Base-by-base conservation (phyloP, 2,329 filamentous ascomycete genomes). In the Fusarium succisae region DNA sequence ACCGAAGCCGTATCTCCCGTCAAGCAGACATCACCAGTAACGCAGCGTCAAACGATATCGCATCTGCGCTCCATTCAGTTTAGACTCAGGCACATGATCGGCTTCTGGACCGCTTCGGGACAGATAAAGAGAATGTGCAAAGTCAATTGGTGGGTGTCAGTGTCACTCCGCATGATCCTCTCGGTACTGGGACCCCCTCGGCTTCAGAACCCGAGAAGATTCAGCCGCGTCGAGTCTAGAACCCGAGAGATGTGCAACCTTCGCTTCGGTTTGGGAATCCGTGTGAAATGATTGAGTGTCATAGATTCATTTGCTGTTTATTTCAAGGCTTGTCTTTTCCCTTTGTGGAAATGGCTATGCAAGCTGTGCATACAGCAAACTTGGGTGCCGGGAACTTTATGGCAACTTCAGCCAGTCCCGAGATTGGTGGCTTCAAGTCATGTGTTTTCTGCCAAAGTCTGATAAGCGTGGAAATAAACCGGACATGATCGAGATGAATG, bases 81-180 rank as follows among this genome's bases (percentile, higher is more conserved):
- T 50, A 38, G 41, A 20, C 55, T 58, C 55, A 58, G 55, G 55
- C 55, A 58, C 55, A 32, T 58, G 55, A 58, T 58, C 55, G 55
- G 55, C 41, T 50, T 58, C n/a, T 50, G 32, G 24, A 18, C 41
- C 32, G 55, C 55, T 58, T 51, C 55, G 55, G 32, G 55, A 20
- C 32, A 50, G 55, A 58, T 58, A 58, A 58, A 50, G 55, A 58
- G 24, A 13, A 28, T 54, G 11, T 35, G 32, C 18, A 20, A 28
- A 14, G 32, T 17, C 24, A 58, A 58, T 50, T 58, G 55, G 55
- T 37, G 55, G 41, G 28, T 26, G 41, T 44, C 53, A 48, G 41
- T 32, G 55, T 38, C 17, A 47, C 43, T 13, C 41, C 41, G 18
- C 55, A 38, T 51, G 26, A n/a, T 18, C 13, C 8, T 37, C 14